phyloP scores from a whole-genome alignment of 495 filamentous ascomycete species.

The Hypoxylon fragiforme region DNA sequence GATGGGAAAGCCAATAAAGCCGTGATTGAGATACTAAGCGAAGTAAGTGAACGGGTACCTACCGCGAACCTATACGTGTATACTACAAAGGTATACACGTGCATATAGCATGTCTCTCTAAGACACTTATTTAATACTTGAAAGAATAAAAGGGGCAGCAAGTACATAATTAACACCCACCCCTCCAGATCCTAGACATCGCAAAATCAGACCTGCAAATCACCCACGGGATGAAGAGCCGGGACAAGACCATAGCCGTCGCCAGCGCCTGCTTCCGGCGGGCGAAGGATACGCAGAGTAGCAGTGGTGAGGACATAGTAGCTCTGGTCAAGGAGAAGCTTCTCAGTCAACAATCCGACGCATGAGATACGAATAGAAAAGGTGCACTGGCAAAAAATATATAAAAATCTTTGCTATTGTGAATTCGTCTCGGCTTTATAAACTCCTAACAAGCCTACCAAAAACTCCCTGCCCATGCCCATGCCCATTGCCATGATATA shows the following conservation, averaged over 20 bases:
- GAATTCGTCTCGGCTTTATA: no score
- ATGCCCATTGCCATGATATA: neutral
- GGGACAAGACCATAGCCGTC: slow-evolving; percentile 61
- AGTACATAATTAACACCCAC: slow-evolving; percentile 2
- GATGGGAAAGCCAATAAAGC: slow-evolving; percentile 71
- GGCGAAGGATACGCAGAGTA: slow-evolving; percentile 4
- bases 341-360: slow-evolving; percentile 8
- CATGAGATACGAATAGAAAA: no score
- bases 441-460: neutral
- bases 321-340: slow-evolving; percentile 31
- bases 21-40: slow-evolving; percentile 63
- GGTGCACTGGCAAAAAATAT: neutral
- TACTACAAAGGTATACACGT: neutral
- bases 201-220: slow-evolving; percentile 67
- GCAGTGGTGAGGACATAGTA: slow-evolving; percentile 20
- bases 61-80: neutral
- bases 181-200: slow-evolving; percentile 46
- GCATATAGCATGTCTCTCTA: neutral
- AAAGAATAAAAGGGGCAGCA: neutral
- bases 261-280: slow-evolving; percentile 27
- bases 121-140: neutral
- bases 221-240: slow-evolving; percentile 62
- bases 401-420: neutral
- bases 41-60: slow-evolving; percentile 46
- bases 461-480: slow-evolving; percentile 22